Conservation (phyloP, 2,329 filamentous ascomycete species). For the Hymenoscyphus repandus region DNA sequence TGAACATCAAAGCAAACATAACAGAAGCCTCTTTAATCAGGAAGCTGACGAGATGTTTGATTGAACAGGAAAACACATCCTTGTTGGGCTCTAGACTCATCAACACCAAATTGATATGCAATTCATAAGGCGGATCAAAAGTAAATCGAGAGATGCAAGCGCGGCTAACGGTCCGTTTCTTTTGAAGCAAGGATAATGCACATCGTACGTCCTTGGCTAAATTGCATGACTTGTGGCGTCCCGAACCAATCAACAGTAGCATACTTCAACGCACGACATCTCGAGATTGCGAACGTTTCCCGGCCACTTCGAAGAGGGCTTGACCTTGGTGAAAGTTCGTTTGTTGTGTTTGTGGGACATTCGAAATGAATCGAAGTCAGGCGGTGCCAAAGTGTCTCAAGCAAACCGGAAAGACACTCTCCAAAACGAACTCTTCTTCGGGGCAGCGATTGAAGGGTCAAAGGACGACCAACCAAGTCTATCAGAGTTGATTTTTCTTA, state of each 20-base stretch:
- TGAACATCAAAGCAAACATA: not conserved
- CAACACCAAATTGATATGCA: constrained; percentile 5
- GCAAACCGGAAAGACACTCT: not conserved
- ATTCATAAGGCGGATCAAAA: constrained; percentile 20
- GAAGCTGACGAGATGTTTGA: not conserved
- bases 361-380: not conserved
- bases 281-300: constrained; percentile 8
- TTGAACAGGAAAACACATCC: not conserved
- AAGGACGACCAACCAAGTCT: no score
- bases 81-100: not conserved
- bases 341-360: no score
- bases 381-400: not conserved
- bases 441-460: no score
- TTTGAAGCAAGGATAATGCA: constrained; percentile 14
- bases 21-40: no score
- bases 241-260: constrained; percentile 13
- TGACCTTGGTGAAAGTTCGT: not conserved
- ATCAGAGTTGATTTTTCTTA: constrained; percentile 12
- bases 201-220: constrained; percentile 14
- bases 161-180: constrained; percentile 26
- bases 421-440: no score
- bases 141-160: constrained; percentile 20
- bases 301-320: constrained; percentile 6
- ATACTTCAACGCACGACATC: constrained; percentile 23
- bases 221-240: constrained; percentile 15